Evolutionary conservation across 2,329 filamentous ascomycete species (phyloP).

Genomic region (Fusarium siculi): DNA sequence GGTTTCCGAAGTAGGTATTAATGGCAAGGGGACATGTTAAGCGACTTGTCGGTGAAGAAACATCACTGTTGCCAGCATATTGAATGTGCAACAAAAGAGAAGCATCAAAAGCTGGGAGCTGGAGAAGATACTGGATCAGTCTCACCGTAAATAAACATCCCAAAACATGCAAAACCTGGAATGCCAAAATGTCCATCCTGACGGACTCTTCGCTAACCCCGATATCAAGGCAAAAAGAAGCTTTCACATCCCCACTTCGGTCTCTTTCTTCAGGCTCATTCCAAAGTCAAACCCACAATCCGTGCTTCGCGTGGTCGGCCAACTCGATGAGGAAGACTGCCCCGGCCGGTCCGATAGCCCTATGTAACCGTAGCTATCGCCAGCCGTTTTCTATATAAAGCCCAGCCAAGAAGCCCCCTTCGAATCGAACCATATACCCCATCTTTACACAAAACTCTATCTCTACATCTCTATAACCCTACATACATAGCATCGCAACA

Average conservation of each 20-base stretch:
- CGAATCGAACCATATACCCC: not conserved
- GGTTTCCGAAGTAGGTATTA: not conserved
- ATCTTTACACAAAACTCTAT: not conserved
- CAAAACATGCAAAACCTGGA: not conserved
- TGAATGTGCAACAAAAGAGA: not conserved
- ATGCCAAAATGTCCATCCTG: not conserved
- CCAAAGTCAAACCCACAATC: not conserved
- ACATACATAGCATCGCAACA: not conserved
- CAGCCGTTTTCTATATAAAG: constrained; percentile 19
- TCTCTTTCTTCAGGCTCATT: not conserved
- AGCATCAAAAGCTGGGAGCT: not conserved
- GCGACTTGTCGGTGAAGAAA: not conserved
- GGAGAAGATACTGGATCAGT: not conserved
- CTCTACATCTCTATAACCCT: not conserved
- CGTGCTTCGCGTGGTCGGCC: not conserved
- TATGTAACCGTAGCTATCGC: not conserved
- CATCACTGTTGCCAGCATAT: not conserved
- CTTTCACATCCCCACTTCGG: not conserved
- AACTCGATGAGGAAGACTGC: constrained; percentile 16
- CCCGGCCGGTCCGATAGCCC: not conserved
- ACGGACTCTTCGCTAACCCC: not conserved
- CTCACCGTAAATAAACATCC: not conserved
- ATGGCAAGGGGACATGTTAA: not conserved
- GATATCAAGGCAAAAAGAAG: not conserved
- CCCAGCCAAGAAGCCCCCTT: not conserved